Percentiles rank a stretch among this genome's conserved stretches.
phyloP scores from a whole-genome alignment of 2,329 filamentous ascomycete species.

The Microdochium trichocladiopsis region DNA sequence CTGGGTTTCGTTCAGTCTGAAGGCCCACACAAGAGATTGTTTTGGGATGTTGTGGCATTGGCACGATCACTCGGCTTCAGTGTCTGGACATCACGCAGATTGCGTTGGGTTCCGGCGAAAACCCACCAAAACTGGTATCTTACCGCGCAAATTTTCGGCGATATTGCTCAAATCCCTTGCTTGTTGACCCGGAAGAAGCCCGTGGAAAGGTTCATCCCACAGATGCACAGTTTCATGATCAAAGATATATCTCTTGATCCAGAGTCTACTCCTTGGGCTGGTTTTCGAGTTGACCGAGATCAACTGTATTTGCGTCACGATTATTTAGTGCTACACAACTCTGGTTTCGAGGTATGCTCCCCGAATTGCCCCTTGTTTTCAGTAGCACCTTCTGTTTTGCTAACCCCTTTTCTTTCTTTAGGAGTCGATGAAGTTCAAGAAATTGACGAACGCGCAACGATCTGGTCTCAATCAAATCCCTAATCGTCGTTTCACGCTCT shows the following conservation, averaged over 20 bases:
- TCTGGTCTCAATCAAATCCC: slow-evolving; percentile 98
- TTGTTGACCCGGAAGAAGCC: slow-evolving; percentile 9
- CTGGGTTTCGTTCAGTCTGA: slow-evolving; percentile 2
- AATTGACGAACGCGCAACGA: slow-evolving; percentile 92
- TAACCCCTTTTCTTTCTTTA: slow-evolving; percentile 17
- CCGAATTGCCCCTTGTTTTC: slow-evolving; percentile 21
- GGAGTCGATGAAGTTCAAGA: slow-evolving; percentile 92
- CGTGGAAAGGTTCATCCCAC: slow-evolving; percentile 9
- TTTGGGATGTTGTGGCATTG: slow-evolving; percentile 5
- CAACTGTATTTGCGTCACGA: slow-evolving; percentile 43
- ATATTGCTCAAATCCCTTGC: slow-evolving; percentile 11
- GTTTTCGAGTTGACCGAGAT: slow-evolving; percentile 42
- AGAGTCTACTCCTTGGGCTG: slow-evolving; percentile 36
- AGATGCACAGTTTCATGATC: slow-evolving; percentile 27
- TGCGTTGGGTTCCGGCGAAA: slow-evolving; percentile 1
- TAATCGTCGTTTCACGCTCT: slow-evolving; percentile 95
- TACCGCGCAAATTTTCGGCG: slow-evolving; percentile 9
- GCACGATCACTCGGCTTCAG: slow-evolving; percentile 5
- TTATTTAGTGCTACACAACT: slow-evolving; percentile 37
- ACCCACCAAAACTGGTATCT: slow-evolving; percentile 4
- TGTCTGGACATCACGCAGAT: slow-evolving; percentile 1
- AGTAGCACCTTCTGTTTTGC: neutral
- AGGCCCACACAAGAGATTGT: neutral
- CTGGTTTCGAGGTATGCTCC: slow-evolving; percentile 32
- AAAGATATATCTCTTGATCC: slow-evolving; percentile 33